Evolutionary conservation across 2,329 filamentous ascomycete genomes (phyloP).

Genomic region (Sordariomycetes sp.): DNA sequence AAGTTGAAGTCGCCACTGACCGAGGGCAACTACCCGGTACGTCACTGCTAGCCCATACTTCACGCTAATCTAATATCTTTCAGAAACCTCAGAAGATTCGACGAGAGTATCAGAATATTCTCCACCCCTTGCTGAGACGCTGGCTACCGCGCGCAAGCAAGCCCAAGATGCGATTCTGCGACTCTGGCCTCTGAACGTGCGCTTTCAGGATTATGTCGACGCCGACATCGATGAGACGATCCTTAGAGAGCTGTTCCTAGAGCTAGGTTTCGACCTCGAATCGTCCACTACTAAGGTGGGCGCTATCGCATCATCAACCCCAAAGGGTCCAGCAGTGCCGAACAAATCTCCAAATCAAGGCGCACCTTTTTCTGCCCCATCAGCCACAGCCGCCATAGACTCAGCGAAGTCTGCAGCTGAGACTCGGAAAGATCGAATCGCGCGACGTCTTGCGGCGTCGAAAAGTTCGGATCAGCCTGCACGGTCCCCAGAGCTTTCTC

Average conservation of each 20-base stretch:
- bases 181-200: constrained; percentile 57
- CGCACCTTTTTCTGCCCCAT: not conserved
- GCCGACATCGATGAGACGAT: constrained; percentile 61
- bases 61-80: not conserved
- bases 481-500: too few relatives aligned
- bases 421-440: constrained; percentile 68
- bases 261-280: constrained; percentile 61
- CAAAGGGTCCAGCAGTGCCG: too few relatives aligned
- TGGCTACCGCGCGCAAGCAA: constrained; percentile 39
- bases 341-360: too few relatives aligned
- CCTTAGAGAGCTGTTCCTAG: constrained; percentile 56
- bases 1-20: not conserved
- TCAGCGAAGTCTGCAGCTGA: constrained; percentile 26
- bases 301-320: too few relatives aligned
- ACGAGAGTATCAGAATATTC: constrained; percentile 1
- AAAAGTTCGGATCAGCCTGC: too few relatives aligned
- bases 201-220: constrained; percentile 62
- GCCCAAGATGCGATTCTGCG: constrained; percentile 61
- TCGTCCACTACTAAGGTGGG: too few relatives aligned
- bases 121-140: not conserved
- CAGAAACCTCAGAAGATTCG: constrained; percentile 3
- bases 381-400: too few relatives aligned
- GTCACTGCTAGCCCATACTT: not conserved
- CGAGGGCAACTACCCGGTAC: not conserved
- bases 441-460: constrained; percentile 66